These are phyloP conservation scores for Coemansia sp. DNA, from an alignment of 192 early-diverging fungal species.

Conservation along the genomic window DNA sequence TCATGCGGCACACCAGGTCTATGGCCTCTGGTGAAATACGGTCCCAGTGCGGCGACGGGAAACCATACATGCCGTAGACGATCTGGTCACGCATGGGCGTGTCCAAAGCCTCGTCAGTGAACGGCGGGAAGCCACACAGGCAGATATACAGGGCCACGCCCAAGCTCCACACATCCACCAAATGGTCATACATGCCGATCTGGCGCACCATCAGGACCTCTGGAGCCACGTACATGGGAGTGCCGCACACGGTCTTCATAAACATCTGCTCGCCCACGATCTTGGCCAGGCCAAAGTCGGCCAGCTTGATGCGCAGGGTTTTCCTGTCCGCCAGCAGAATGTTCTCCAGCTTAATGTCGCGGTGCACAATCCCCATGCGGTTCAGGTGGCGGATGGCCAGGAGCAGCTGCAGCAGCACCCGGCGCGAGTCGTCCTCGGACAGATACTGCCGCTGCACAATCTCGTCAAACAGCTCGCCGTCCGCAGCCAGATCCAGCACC, in stretches of 20 bases:
- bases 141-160: conserved; percentile 94
- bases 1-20: conserved; percentile 47
- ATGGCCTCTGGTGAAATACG: conserved; percentile 56
- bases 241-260: conserved; percentile 88
- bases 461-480: conserved; percentile 91
- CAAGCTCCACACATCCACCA: conserved; percentile 89
- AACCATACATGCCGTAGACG: conserved; percentile 63
- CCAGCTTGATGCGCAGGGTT: conserved; percentile 73
- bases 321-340: conserved; percentile 58
- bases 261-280: conserved; percentile 62
- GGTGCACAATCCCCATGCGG: conserved; percentile 60
- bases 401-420: conserved; percentile 73
- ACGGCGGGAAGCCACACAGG: conserved; percentile 85
- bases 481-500: conserved; percentile 58
- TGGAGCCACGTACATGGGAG: conserved; percentile 85
- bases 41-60: conserved; percentile 79
- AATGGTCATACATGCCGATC: conserved; percentile 68
- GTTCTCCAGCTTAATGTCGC: conserved; percentile 81
- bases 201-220: conserved; percentile 73
- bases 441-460: conserved; percentile 73
- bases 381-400: conserved; percentile 70
- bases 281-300: conserved; percentile 94
- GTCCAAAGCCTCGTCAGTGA: conserved; percentile 59
- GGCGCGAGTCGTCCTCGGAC: conserved; percentile 69
- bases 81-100: conserved; percentile 61